phyloP scores from a whole-genome alignment of 225 moss, liverwort and hornwort genomes.

The Pleurozium schreberi region DNA sequence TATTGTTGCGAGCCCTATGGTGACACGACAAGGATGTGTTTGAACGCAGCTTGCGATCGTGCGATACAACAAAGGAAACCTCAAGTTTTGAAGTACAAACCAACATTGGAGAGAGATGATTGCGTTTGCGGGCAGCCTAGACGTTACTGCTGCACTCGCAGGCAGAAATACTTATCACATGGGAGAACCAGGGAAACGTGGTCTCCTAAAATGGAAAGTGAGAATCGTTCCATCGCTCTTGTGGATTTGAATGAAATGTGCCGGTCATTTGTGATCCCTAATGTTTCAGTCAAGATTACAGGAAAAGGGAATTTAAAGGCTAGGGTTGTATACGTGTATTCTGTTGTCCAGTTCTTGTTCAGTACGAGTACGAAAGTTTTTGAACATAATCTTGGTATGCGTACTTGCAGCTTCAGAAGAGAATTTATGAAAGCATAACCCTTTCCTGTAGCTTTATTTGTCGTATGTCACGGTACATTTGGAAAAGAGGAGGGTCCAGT shows the following conservation, averaged over 20 bases:
- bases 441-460: background rate
- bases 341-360: background rate
- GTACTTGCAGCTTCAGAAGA: no score
- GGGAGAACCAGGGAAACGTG: background rate
- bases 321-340: background rate
- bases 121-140: background rate
- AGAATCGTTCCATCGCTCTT: background rate
- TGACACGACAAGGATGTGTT: background rate
- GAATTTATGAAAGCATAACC: no score
- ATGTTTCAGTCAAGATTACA: background rate
- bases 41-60: background rate
- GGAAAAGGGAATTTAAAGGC: no score
- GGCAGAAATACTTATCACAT: background rate
- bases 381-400: background rate
- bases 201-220: background rate
- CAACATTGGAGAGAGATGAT: background rate
- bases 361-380: background rate
- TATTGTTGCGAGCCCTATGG: background rate
- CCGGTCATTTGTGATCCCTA: background rate
- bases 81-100: background rate
- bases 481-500: background rate
- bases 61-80: background rate
- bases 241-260: background rate
- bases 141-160: background rate
- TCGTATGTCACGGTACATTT: background rate